Evolutionary conservation across 2,329 filamentous ascomycete genomes (phyloP).

Genomic region (Stagonosporopsis chrysanthemi): DNA sequence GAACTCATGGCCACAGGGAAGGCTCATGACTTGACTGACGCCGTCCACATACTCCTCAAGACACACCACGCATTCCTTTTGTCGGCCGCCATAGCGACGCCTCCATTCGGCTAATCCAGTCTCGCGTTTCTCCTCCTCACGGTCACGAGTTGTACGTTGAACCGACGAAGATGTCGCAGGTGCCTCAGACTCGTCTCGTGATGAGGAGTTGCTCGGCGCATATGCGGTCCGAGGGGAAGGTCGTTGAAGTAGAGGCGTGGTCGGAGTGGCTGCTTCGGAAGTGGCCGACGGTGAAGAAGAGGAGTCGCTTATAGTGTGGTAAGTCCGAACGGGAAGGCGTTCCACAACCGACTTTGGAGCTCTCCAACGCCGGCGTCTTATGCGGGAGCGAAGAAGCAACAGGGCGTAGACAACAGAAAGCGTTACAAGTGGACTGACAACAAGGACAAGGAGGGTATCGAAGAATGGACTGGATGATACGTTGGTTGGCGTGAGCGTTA

Average conservation of each 20-base stretch:
- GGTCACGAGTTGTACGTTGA: constrained; percentile 38
- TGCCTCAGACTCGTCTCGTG: constrained; percentile 69
- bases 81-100: constrained; percentile 67
- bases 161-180: constrained; percentile 48
- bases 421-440: constrained; percentile 91
- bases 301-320: constrained; percentile 78
- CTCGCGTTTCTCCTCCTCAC: constrained; percentile 62
- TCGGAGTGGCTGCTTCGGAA: constrained; percentile 71
- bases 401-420: constrained; percentile 92
- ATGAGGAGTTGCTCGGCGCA: constrained; percentile 66
- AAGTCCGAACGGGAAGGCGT: constrained; percentile 91
- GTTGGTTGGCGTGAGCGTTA: constrained; percentile 91
- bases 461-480: constrained; percentile 91
- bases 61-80: constrained; percentile 93
- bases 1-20: constrained; percentile 97
- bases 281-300: constrained; percentile 65
- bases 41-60: constrained; percentile 96
- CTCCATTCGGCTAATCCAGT: constrained; percentile 60
- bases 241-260: constrained; percentile 78
- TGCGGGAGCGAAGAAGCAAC: constrained; percentile 84
- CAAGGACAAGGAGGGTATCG: constrained; percentile 94
- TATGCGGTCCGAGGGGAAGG: constrained; percentile 31
- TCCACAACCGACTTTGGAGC: constrained; percentile 98
- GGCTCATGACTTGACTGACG: constrained; percentile 92
- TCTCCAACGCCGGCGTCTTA: constrained; percentile 88